Conservation (phyloP, 805 yeast species). For the Debaryomyces prosopidis region DNA sequence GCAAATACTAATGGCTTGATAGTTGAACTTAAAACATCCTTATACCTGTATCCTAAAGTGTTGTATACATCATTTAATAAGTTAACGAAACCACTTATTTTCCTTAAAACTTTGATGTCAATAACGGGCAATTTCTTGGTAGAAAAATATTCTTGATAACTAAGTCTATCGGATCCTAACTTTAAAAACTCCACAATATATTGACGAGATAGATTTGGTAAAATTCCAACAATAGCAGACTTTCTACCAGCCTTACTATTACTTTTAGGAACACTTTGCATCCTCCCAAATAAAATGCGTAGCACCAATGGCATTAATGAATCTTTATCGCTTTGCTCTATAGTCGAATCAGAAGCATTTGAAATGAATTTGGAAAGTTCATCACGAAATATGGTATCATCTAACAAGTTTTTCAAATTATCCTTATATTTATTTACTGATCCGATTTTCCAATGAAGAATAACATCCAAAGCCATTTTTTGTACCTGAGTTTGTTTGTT, state of each 20-base stretch:
- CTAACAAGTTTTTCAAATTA: conserved; percentile 70
- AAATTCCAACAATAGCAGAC: conserved; percentile 62
- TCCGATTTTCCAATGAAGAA: conserved; percentile 63
- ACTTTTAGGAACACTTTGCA: conserved; percentile 65
- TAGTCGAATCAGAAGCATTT: conserved; percentile 45
- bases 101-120: conserved; percentile 40
- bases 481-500: conserved; percentile 65
- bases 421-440: conserved; percentile 68
- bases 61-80: conserved; percentile 56
- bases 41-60: conserved; percentile 59
- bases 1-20: conserved; percentile 60
- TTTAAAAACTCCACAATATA: conserved; percentile 60
- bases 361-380: conserved; percentile 69
- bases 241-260: conserved; percentile 74
- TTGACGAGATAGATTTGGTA: conserved; percentile 55
- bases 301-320: conserved; percentile 69
- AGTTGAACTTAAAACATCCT: conserved; percentile 47
- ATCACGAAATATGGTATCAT: conserved; percentile 82
- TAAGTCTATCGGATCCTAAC: conserved; percentile 59
- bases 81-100: conserved; percentile 64
- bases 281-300: conserved; percentile 83
- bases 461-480: conserved; percentile 66
- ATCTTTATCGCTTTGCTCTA: conserved; percentile 62
- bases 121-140: conserved; percentile 17
- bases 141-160: conserved; percentile 34